phyloP scores from a whole-genome alignment of 768 basidiomycete genomes.

The Boletus sp. region DNA sequence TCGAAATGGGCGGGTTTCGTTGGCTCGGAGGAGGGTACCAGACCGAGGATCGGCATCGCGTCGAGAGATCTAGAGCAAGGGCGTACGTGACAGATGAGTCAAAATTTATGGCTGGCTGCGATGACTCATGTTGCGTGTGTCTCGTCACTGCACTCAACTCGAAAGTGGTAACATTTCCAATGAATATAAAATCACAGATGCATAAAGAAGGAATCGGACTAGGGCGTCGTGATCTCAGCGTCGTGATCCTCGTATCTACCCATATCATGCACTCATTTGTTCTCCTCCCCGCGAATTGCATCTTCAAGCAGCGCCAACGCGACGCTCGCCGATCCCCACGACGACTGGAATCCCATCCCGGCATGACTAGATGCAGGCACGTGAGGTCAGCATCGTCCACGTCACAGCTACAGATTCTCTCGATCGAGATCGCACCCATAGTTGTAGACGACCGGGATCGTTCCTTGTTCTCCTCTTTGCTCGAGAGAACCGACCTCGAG shows the following conservation, averaged over 20 bases:
- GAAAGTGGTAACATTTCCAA: too few relatives aligned
- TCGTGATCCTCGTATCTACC: too few relatives aligned
- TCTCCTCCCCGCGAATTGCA: constrained; percentile 28
- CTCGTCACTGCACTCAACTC: too few relatives aligned
- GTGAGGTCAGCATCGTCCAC: background rate
- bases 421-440: constrained; percentile 48
- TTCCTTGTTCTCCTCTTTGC: constrained; percentile 19
- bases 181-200: too few relatives aligned
- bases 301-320: constrained; percentile 48
- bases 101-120: background rate
- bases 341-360: constrained; percentile 62
- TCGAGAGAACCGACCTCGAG: constrained; percentile 49
- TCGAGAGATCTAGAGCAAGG: background rate
- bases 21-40: constrained; percentile 42
- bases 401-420: too few relatives aligned
- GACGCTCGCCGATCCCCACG: constrained; percentile 60
- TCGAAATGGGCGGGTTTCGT: constrained; percentile 76
- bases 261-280: background rate
- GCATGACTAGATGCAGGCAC: constrained; percentile 45
- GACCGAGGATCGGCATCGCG: constrained; percentile 66
- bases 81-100: too few relatives aligned
- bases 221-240: too few relatives aligned
- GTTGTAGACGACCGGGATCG: constrained; percentile 56
- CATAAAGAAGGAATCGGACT: too few relatives aligned
- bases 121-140: too few relatives aligned